A percentile compares a stretch with the other conserved stretches of the same genome.
Conservation (phyloP, 2,329 filamentous ascomycete species). For the Diaporthe longicolla region DNA sequence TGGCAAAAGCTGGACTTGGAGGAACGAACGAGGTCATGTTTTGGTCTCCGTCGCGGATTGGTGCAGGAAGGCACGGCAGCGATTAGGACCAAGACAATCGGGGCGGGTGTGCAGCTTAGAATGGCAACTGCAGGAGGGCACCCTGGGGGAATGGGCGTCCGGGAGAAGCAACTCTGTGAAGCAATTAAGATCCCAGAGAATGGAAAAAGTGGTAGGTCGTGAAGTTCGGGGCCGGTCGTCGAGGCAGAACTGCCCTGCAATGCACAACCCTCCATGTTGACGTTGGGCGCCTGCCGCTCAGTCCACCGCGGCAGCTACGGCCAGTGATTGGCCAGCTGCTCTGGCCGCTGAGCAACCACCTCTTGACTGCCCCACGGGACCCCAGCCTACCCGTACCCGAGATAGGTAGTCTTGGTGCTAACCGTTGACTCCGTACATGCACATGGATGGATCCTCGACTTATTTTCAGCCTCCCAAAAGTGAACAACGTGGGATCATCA, state of each 20-base stretch:
- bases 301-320: constrained; percentile 7
- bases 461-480: constrained; percentile 30
- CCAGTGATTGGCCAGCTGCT: constrained; percentile 18
- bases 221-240: neutral
- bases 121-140: neutral
- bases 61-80: neutral
- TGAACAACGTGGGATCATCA: constrained; percentile 30
- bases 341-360: constrained; percentile 28
- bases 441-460: constrained; percentile 31
- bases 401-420: too few species aligned
- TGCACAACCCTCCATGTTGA: constrained; percentile 25
- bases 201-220: constrained; percentile 22
- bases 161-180: constrained; percentile 21
- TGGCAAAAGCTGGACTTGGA: constrained; percentile 8
- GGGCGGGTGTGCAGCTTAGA: neutral
- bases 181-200: constrained; percentile 26
- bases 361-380: neutral
- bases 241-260: constrained; percentile 10
- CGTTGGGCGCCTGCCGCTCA: constrained; percentile 30
- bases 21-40: constrained; percentile 29
- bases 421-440: constrained; percentile 7
- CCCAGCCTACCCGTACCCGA: constrained; percentile 9
- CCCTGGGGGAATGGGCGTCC: neutral
- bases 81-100: neutral
- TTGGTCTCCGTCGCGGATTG: constrained; percentile 20